These are phyloP conservation scores for Rhodotorula sp. DNA, from an alignment of 1,284 basidiomycete genomes.

Conservation along the genomic window DNA sequence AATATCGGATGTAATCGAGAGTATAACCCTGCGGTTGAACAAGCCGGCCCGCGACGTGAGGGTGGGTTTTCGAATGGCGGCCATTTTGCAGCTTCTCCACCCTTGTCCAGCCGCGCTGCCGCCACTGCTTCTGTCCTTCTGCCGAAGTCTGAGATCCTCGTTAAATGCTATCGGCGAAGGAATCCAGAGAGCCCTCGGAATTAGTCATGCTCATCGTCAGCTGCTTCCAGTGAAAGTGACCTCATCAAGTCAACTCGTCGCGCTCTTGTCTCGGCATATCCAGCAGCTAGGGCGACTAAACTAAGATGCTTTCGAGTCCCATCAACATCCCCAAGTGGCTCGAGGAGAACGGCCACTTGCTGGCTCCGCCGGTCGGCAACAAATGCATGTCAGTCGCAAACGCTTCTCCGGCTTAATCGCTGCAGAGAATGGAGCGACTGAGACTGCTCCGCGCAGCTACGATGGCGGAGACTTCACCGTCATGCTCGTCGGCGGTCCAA, in stretches of 20 bases:
- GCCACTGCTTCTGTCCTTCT: no score
- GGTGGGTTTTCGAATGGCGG: no score
- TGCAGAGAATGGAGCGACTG: not conserved
- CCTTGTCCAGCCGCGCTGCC: no score
- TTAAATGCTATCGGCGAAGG: no score
- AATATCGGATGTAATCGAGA: no score
- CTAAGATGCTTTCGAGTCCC: constrained; percentile 53
- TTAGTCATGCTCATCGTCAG: no score
- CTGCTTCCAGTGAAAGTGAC: not conserved
- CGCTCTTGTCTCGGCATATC: not conserved
- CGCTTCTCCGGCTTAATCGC: not conserved
- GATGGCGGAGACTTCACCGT: constrained; percentile 78
- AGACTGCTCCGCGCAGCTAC: constrained; percentile 60
- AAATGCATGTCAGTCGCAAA: constrained; percentile 27
- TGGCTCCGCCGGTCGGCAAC: constrained; percentile 77
- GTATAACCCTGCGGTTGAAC: no score
- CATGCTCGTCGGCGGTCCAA: constrained; percentile 91
- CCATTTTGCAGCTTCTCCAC: no score
- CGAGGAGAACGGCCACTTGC: constrained; percentile 68
- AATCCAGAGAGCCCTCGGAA: no score
- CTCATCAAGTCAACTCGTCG: not conserved
- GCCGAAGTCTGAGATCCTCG: no score
- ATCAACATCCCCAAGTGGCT: constrained; percentile 87
- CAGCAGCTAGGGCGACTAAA: no score
- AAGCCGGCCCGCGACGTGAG: no score